Base-by-base conservation (phyloP, 495 filamentous ascomycete genomes). In the Aspergillus indologenus region DNA sequence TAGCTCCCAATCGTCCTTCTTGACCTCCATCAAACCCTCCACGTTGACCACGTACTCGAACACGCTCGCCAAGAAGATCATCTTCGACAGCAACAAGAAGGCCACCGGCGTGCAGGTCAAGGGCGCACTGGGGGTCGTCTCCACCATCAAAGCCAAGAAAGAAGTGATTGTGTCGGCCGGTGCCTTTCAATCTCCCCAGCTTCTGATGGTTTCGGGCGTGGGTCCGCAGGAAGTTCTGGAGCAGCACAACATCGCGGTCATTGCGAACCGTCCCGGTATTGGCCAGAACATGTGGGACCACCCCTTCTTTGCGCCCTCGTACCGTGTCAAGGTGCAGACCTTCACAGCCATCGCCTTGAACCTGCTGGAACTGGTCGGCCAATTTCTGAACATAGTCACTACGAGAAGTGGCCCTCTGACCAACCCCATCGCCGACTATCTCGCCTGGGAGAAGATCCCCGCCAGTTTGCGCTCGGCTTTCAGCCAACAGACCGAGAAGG, bases 161-260 rank as follows among this genome's bases (percentile, higher is more conserved):
- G 82, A 85, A 59, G 79, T 86, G 49, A 80, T 86, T 26, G 23
- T 86, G 0, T 79, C 80, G 2, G 80, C 81, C 1, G 83, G 83
- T 7, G 74, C 58, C 5, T 71, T 83, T 49, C 68, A 60, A 19
- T 66, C 63, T 8, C 63, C 63, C 0, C 79, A 81, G 57, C 56
- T 67, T 0, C 49, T 67, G 12, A 67, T 67, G 65, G 59, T 67
- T 5, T 67, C 65, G 0, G 65, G 65, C 0, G 67, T 84, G 48
- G 81, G 81, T 0, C 79, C 76, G 0, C 60, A 55, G 18, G 64
- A 59, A 0, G 72, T 67, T 0, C 65, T 84, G 0, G 42, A 72
- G 26, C 18, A 71, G 40, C 61, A 70, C n/a, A 65, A 66, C 8
- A 80, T 84, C 18, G 64, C 65, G 1, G 65, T 80, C 14, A 19